phyloP scores from a whole-genome alignment of 352 stramenopile species.

The Globisporangium recalcitrans region DNA sequence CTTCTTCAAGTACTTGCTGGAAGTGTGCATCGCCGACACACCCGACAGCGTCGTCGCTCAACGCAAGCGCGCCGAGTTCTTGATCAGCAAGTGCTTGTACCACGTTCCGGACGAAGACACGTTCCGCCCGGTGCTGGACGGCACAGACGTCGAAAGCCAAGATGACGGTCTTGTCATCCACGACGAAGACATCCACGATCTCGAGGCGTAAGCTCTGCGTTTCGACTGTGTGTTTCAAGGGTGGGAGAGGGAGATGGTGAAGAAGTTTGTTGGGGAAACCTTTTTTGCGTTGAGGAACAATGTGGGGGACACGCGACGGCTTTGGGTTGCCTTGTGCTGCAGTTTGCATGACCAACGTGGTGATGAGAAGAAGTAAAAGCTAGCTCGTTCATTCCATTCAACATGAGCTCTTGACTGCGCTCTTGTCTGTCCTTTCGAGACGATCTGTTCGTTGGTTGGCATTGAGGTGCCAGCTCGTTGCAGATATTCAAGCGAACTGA shows the following conservation, averaged over 20 bases:
- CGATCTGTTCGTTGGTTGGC: no score
- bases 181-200: conserved; percentile 44
- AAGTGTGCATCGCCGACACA: conserved; percentile 67
- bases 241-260: not conserved
- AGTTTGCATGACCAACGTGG: not conserved
- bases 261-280: not conserved
- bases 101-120: conserved; percentile 69
- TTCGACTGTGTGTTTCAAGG: not conserved
- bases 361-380: not conserved
- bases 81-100: conserved; percentile 85
- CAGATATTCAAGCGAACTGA: no score
- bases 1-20: conserved; percentile 77
- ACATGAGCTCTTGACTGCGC: no score
- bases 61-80: conserved; percentile 72
- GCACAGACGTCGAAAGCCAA: conserved; percentile 27
- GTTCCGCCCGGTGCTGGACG: conserved; percentile 26
- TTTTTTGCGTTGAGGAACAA: not conserved
- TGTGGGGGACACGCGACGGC: not conserved
- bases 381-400: not conserved
- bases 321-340: no score
- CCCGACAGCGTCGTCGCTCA: conserved; percentile 72
- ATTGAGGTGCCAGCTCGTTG: no score
- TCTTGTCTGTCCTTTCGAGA: no score
- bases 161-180: conserved; percentile 46
- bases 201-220: not conserved